Conservation (phyloP, 106 monocot species). For the Triglochin maritima region DNA sequence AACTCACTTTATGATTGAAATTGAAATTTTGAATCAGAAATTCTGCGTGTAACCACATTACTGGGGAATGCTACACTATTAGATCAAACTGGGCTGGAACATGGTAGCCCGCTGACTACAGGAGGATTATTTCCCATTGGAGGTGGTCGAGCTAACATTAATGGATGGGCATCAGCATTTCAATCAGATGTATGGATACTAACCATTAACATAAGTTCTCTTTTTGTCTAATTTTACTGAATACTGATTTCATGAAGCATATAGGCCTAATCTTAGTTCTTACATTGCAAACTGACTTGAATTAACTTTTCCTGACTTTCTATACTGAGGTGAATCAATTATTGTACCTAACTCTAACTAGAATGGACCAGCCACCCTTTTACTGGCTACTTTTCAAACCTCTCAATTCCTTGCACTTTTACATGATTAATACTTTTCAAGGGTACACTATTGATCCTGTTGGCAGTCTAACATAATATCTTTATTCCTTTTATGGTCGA, state of each 20-base stretch:
- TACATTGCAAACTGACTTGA: constrained; percentile 23
- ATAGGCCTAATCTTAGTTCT: constrained; percentile 9
- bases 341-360: too few relatives aligned
- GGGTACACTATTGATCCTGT: too few relatives aligned
- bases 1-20: constrained; percentile 65
- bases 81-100: constrained; percentile 86
- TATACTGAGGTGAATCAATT: too few relatives aligned
- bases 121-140: constrained; percentile 89
- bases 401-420: too few relatives aligned
- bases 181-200: constrained; percentile 98
- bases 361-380: too few relatives aligned
- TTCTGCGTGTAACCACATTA: constrained; percentile 88
- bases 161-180: constrained; percentile 83
- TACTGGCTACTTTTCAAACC: too few relatives aligned
- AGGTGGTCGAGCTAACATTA: constrained; percentile 75
- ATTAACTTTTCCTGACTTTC: background rate
- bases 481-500: too few relatives aligned
- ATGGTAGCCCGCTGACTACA: constrained; percentile 81
- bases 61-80: constrained; percentile 96
- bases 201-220: constrained; percentile 86
- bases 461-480: too few relatives aligned
- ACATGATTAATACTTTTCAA: too few relatives aligned
- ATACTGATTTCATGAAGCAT: constrained; percentile 3
- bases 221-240: constrained; percentile 58
- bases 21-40: constrained; percentile 95